Evolutionary conservation across 345 rosid genomes (phyloP), one percentile per base, ranked within the genome.

Genomic region (Trapa bicornis): DNA sequence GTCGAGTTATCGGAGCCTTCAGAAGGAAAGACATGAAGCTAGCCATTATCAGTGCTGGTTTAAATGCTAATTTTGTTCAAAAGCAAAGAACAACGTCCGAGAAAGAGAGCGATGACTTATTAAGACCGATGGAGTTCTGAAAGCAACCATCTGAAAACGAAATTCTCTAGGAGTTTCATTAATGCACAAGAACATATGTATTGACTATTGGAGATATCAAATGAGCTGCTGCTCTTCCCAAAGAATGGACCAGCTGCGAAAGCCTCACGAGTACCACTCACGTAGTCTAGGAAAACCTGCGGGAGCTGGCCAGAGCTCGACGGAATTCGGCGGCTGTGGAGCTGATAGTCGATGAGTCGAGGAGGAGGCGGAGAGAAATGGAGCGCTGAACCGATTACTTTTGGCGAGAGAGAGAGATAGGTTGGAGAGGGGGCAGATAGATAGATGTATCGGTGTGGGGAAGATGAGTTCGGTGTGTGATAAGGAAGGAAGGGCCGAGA

Each of bases 401-500:
- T 47, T 22, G 13, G 53, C 10, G 71, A 37, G 56, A 89, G 15
- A 42, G 68, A 70, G 75, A 60, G 47, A 66, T 22, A 65, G 78
- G 56, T 22, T 22, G 37, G 38, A 6, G 68, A 67, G 15, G 29
- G 43, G 7, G 0, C 29, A 8, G 43, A 37, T 29, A 22, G 29
- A 22, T 22, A 12, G 37, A 32, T 22, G 47, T 47, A 50, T 50
- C 12, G 12, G 60, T 15, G 29, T 5, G 78, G 72, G 48, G 67
- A 71, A 69, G 75, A 62, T 22, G 67, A 65, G 47, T 68, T 13
- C 81, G 68, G 89, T 74, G 75, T 22, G 29, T 78, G 99, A 90
- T 88, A 90, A 93, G 99, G 87, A 83, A 93, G 95, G 92, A 88
- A 88, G 96, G 99, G 99, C 85, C 87, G 94, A 88, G 95, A 91